phyloP scores from a whole-genome alignment of 768 basidiomycete species.

The Termitomyces sp. region DNA sequence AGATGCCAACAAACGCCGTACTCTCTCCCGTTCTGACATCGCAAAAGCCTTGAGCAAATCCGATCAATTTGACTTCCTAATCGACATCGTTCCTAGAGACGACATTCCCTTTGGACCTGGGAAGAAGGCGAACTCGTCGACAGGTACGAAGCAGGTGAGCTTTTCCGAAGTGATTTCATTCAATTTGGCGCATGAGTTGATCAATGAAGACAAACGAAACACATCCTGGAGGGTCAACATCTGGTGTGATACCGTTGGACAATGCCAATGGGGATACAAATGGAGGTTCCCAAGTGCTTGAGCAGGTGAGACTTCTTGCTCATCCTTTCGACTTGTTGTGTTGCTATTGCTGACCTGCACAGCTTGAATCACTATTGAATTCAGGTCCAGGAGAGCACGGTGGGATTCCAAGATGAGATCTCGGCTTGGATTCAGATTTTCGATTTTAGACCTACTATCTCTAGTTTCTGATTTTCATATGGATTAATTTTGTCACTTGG shows the following conservation, averaged over 20 bases:
- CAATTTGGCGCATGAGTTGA: not conserved
- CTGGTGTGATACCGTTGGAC: constrained; percentile 8
- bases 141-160: constrained; percentile 16
- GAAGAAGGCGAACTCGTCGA: constrained; percentile 19
- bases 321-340: not conserved
- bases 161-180: not conserved
- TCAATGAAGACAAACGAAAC: constrained; percentile 7
- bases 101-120: constrained; percentile 42
- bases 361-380: constrained; percentile 22
- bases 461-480: not conserved
- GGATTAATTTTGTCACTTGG: not conserved
- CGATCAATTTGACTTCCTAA: constrained; percentile 97
- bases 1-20: constrained; percentile 95
- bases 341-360: not conserved
- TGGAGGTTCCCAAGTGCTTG: constrained; percentile 18
- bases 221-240: constrained; percentile 10
- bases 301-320: constrained; percentile 17
- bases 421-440: not conserved
- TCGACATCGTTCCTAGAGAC: constrained; percentile 92
- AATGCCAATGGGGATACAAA: not conserved
- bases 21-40: constrained; percentile 89
- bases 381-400: constrained; percentile 17
- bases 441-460: not conserved
- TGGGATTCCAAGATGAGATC: constrained; percentile 12
- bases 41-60: constrained; percentile 89